Base-by-base conservation (phyloP, 495 filamentous ascomycete species). In the Trichoderma gamsii region DNA sequence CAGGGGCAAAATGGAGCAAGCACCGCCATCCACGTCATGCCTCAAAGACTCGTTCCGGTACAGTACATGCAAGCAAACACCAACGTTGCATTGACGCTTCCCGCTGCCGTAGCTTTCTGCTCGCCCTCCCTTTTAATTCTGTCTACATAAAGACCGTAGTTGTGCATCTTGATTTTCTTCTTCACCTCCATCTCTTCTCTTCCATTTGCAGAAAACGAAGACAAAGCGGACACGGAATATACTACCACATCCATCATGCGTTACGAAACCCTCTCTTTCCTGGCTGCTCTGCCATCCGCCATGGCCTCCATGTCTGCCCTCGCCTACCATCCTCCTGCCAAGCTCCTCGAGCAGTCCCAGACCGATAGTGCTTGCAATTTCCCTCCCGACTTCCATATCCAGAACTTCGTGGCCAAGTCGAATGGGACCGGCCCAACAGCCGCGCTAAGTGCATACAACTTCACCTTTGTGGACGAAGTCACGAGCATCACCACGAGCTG, bases 401-500 rank as follows among this genome's bases (percentile, higher is more conserved):
- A 66, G 9, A 64, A 72, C 35, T 73, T 77, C 52, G 21, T 59
- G 2, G 70, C 38, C 66, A 74, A 71, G 65, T 65, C 66, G 59
- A 59, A 46, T 35, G 41, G 27, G 44, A 56, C 41, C 11, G 66
- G 65, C 2, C n/a, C 65, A 4, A 11, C 56, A 32, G 38, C 65
- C 46, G 43, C 68, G 8, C 23, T 56, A 2, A 63, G 43, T 16
- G 61, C 67, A 15, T 64, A 74, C 63, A 35, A 71, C 67, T 76
- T 77, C 67, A 32, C n/a, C 6, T 77, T 70, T 67, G 32, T 52
- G 32, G 73, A 78, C 66, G 16, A 61, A 21, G 27, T 16, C 41
- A 77, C 77, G 61, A 69, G 41, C 23, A 66, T 77, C 35, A 25
- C 63, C 8, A 76, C 75, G 13, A 13, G 49, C 13, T 79, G 77